These are phyloP conservation scores for Pelargonium cotyledonis DNA, from an alignment of 441 rosid genomes.

Conservation along the genomic window DNA sequence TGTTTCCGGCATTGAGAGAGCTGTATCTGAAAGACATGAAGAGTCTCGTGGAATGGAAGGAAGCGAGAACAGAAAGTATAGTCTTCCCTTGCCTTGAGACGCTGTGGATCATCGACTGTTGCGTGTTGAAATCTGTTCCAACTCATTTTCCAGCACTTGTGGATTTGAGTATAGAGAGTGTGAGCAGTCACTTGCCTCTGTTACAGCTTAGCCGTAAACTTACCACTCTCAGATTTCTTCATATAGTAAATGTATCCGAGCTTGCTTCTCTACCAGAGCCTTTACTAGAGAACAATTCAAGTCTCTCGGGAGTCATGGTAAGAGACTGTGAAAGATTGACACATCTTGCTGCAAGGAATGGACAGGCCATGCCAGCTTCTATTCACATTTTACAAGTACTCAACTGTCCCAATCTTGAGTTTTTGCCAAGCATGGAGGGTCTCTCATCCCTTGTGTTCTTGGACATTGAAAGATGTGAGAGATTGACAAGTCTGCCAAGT, in stretches of 20 bases:
- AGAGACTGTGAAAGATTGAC: too few relatives aligned
- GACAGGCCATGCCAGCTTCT: too few relatives aligned
- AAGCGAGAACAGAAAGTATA: background rate
- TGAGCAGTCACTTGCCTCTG: too few relatives aligned
- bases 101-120: background rate
- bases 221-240: background rate
- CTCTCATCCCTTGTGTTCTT: background rate
- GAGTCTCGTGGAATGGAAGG: background rate
- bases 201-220: background rate
- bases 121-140: background rate
- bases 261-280: background rate
- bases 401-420: background rate
- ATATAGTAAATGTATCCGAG: background rate
- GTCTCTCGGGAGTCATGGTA: too few relatives aligned
- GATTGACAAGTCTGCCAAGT: background rate
- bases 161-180: background rate
- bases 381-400: background rate
- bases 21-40: background rate
- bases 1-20: background rate
- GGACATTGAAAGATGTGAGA: background rate
- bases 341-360: too few relatives aligned
- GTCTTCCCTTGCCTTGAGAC: background rate
- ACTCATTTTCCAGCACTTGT: background rate
- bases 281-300: too few relatives aligned
- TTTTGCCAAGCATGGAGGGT: background rate